These are phyloP conservation scores for Stachybotrys chlorohalonatus DNA, from an alignment of 2,329 filamentous ascomycete species.

Conservation along the genomic window DNA sequence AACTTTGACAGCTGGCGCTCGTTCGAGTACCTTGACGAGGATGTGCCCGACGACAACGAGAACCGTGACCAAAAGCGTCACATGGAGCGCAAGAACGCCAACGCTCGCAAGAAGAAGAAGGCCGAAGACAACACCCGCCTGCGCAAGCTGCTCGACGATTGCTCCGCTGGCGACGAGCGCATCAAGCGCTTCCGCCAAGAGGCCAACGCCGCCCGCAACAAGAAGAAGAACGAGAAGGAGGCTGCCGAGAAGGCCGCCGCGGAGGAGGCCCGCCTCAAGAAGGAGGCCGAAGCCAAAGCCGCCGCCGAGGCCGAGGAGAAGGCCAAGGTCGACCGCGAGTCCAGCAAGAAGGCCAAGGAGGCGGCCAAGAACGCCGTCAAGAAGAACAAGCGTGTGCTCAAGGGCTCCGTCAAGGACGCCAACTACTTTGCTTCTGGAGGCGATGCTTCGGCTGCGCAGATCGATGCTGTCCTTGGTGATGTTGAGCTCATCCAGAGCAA, in stretches of 20 bases:
- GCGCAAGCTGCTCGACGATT: slow-evolving; percentile 81
- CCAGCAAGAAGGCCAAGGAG: slow-evolving; percentile 93
- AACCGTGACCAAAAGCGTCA: slow-evolving; percentile 99
- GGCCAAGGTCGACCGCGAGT: slow-evolving; percentile 76
- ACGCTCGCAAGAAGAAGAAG: slow-evolving; percentile 98
- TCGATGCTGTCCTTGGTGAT: slow-evolving; percentile 76
- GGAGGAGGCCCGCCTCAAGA: slow-evolving; percentile 76
- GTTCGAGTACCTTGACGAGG: slow-evolving; percentile 98
- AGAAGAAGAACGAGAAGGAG: slow-evolving; percentile 84
- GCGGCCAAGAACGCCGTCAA: slow-evolving; percentile 97
- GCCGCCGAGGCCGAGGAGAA: slow-evolving; percentile 78
- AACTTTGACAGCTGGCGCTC: slow-evolving; percentile 97
- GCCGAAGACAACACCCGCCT: slow-evolving; percentile 90
- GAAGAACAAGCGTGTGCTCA: slow-evolving; percentile 99
- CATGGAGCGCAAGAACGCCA: slow-evolving; percentile 96
- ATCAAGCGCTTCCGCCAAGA: slow-evolving; percentile 96
- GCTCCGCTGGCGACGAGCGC: slow-evolving; percentile 76
- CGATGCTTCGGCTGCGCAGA: slow-evolving; percentile 63
- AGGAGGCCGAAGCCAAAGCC: slow-evolving; percentile 72
- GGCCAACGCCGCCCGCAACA: slow-evolving; percentile 90
- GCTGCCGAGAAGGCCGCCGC: slow-evolving; percentile 79
- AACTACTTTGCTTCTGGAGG: slow-evolving; percentile 83
- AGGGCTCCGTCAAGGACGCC: slow-evolving; percentile 88
- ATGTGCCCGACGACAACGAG: slow-evolving; percentile 97
- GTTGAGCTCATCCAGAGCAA: slow-evolving; percentile 81